phyloP scores from a whole-genome alignment of 257 asterid genomes.

The Asclepias syriaca region DNA sequence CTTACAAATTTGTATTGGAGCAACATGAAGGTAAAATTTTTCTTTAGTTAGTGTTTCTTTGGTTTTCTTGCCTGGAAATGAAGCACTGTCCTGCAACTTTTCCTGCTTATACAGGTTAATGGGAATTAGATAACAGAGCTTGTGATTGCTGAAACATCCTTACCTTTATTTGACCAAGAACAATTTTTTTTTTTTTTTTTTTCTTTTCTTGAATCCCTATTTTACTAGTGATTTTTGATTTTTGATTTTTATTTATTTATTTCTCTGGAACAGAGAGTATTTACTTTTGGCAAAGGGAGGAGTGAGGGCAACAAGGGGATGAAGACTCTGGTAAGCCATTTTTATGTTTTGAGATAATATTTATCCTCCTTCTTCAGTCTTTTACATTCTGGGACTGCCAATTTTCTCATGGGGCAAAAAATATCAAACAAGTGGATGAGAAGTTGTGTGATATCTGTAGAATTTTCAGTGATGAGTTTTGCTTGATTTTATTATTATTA shows the following conservation, averaged over 20 bases:
- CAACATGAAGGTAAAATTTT: constrained; percentile 10
- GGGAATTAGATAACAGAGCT: background rate
- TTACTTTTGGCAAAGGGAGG: constrained; percentile 85
- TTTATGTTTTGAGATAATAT: background rate
- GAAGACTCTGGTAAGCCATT: constrained; percentile 76
- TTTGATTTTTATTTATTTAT: no score
- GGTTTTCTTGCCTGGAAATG: background rate
- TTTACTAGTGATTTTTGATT: background rate
- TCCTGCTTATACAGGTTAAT: background rate
- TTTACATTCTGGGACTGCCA: background rate
- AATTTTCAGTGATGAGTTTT: background rate
- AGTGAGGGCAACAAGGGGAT: constrained; percentile 93
- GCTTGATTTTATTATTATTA: background rate
- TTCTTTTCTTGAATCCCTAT: background rate
- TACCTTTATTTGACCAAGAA: background rate
- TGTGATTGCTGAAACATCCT: background rate
- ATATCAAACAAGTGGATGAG: background rate
- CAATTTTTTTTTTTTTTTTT: no score
- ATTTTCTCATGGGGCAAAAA: background rate
- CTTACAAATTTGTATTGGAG: background rate
- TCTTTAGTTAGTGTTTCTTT: background rate
- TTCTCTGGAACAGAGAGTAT: constrained; percentile 51
- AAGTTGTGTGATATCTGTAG: background rate
- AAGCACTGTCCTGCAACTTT: background rate
- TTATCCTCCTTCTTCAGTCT: background rate